These are phyloP conservation scores for Podila epigama DNA, from an alignment of 192 early-diverging fungal species.

Conservation along the genomic window DNA sequence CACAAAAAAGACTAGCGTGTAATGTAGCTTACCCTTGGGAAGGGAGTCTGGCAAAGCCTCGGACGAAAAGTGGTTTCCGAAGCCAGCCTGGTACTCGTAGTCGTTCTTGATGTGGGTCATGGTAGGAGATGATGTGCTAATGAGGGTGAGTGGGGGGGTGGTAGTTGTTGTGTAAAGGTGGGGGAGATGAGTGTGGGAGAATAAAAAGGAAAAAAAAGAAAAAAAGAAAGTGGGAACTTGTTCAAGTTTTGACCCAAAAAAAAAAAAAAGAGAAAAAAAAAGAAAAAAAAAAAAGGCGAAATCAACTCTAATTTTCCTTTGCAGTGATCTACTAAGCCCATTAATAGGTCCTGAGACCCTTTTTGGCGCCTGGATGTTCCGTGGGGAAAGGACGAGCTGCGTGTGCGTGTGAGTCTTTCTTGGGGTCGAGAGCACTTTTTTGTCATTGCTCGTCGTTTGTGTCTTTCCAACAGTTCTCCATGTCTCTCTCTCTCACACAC, in stretches of 20 bases:
- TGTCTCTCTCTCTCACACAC: no score
- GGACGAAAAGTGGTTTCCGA: constrained; percentile 88
- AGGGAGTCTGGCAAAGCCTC: constrained; percentile 86
- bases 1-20: background rate
- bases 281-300: background rate
- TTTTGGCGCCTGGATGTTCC: background rate
- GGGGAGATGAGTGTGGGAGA: constrained; percentile 2
- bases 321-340: background rate
- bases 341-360: background rate
- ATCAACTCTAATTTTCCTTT: background rate
- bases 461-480: no score
- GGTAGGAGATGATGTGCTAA: background rate
- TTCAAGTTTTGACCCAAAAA: background rate
- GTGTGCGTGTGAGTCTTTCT: no score
- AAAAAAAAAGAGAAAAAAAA: background rate
- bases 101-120: constrained; percentile 41
- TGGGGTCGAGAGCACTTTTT: no score
- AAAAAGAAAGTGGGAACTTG: background rate
- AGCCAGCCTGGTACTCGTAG: constrained; percentile 80
- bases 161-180: background rate
- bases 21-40: constrained; percentile 67
- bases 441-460: no score
- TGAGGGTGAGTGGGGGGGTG: background rate
- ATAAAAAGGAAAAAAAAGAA: background rate
- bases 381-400: no score